Evolutionary conservation across 176 grass and related monocot species (phyloP).

Genomic region (Aegilops longissima): DNA sequence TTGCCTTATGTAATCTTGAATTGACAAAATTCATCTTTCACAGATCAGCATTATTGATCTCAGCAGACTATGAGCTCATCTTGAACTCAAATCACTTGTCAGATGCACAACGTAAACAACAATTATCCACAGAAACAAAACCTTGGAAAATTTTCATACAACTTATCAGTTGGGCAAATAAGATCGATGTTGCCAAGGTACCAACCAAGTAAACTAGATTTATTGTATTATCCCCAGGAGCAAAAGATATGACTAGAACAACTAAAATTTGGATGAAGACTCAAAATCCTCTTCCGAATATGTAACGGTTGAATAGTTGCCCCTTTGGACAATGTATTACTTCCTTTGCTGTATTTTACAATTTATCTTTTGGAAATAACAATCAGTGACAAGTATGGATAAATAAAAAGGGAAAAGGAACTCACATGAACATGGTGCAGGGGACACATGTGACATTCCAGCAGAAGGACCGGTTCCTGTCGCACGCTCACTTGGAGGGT

Average conservation of each 20-base stretch:
- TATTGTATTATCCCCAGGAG: not conserved
- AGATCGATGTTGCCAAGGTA: not conserved
- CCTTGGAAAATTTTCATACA: not conserved
- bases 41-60: not conserved
- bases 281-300: not conserved
- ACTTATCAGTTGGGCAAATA: not conserved
- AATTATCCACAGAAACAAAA: not conserved
- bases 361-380: not conserved
- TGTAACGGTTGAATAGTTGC: not conserved
- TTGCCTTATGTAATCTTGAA: not conserved
- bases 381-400: not conserved
- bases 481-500: constrained; percentile 40
- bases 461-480: constrained; percentile 21
- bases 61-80: not conserved
- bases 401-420: not conserved
- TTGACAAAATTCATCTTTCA: not conserved
- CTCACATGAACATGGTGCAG: constrained; percentile 50
- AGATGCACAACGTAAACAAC: not conserved
- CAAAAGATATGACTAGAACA: not conserved
- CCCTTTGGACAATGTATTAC: not conserved
- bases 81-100: not conserved
- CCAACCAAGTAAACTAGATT: not conserved
- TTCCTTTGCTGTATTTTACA: not conserved
- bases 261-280: not conserved
- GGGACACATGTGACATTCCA: constrained; percentile 22